These are phyloP conservation scores for Diaporthe helianthi DNA, from an alignment of 2,329 filamentous ascomycete species.

Conservation along the genomic window DNA sequence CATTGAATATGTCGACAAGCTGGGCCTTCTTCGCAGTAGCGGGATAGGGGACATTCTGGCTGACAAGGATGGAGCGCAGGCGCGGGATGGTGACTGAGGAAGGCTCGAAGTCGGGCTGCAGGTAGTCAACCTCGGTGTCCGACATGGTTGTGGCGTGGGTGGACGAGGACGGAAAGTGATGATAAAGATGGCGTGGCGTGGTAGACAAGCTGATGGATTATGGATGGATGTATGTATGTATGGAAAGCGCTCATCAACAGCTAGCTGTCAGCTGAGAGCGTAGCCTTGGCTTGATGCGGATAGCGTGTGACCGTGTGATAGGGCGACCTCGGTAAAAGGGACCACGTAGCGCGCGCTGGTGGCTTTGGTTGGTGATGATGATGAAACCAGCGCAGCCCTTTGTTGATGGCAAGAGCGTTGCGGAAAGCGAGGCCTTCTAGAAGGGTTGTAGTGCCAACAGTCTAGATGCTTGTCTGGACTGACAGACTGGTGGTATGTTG, in stretches of 20 bases:
- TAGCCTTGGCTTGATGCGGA: constrained; percentile 21
- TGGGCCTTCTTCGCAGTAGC: constrained; percentile 91
- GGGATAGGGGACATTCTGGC: constrained; percentile 84
- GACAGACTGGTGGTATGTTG: background rate
- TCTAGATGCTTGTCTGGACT: background rate
- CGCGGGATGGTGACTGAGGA: constrained; percentile 83
- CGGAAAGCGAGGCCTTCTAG: background rate
- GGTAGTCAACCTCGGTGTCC: constrained; percentile 79
- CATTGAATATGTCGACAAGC: constrained; percentile 83
- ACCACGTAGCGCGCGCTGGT: constrained; percentile 1
- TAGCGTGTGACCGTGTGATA: constrained; percentile 16
- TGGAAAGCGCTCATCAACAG: constrained; percentile 14
- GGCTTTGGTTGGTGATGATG: constrained; percentile 9
- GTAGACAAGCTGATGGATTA: background rate
- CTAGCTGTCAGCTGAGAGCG: constrained; percentile 15
- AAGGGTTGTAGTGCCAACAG: background rate
- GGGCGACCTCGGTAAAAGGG: background rate
- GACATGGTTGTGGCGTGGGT: constrained; percentile 54
- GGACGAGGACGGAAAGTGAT: background rate
- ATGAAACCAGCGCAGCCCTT: constrained; percentile 8
- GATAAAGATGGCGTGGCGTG: background rate
- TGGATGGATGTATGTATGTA: too few species aligned
- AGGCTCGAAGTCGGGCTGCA: constrained; percentile 87
- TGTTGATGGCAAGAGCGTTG: background rate
- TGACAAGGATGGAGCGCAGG: constrained; percentile 88